Base-by-base conservation (phyloP, 306 rosid species). In the Canavalia ensiformis region DNA sequence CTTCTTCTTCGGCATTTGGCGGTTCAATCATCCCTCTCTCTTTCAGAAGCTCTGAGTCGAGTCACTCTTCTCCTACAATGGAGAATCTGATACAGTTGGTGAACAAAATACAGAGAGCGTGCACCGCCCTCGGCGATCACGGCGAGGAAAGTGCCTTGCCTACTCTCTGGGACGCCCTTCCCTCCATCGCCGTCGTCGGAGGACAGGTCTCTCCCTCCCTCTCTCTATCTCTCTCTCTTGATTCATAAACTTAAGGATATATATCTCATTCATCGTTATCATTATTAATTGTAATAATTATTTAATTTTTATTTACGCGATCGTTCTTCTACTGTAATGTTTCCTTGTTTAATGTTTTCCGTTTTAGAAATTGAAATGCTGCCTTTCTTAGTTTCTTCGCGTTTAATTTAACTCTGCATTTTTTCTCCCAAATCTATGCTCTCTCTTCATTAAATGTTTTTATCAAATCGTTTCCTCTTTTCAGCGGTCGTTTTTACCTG, bases 161-260 rank as follows among this genome's bases (percentile, higher is more conserved):
- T 12, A 92, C 99, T 41, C 98, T 96, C 35, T 96, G 99, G 99
- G 99, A 96, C 82, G 88, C 99, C 2, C 94, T 96, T 41, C 99
- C 99, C 29, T 84, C 99, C 76, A 96, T 96, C 82, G 99, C 98
- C 57, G 99, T 96, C 86, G 98, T 96, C 58, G 99, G 99, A 73
- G 99, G 99, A 47, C 99, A 96, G 97, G 99, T 87, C 59, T 79
- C 78, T 10, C 77, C 62, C 65, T 44, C 9, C 49, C 70, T 44
- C 78, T 10, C 79, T 66, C 65, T 44, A 6, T 57, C 70, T 44
- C 78, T 84, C 81, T 60, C 44, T 5, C 58, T 41, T 64, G 2
- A 10, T 54, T 76, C 74, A 4, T 74, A 66, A 6, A 50, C 41
- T 75, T 51, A 39, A 34, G 4, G 7, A 52, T 58, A 58, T 56